Base-by-base conservation (phyloP, 2,329 filamentous ascomycete species). In the Neonectria sp. region DNA sequence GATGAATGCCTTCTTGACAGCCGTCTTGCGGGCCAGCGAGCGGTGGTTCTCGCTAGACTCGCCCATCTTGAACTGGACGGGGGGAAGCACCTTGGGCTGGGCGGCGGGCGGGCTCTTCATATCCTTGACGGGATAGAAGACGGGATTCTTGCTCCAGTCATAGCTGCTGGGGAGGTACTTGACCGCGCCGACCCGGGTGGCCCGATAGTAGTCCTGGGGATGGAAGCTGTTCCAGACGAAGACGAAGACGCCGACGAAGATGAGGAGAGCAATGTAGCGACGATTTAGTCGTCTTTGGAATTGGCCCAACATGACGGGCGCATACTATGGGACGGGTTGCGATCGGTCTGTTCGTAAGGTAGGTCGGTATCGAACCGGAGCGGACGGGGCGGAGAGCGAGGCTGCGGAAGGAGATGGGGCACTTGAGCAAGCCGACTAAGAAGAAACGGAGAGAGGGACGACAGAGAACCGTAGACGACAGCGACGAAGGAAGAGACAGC, bases 31-130 rank as follows among this genome's bases (percentile, higher is more conserved):
- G 6, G 77, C 73, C 15, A 76, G 71, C 45, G 81, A 75, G 27
- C 77, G 73, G 45, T 74, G 67, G 59, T 81, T 77, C 64, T 79
- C 83, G 81, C 75, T 85, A 84, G 55, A 82, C 80, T 61, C 82
- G 74, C 71, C 52, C 81, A 73, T 77, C 48, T 70, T 66, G 35
- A 68, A 74, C 81, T 71, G 89, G 80, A 85, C 91, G 85, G 67
- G 72, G 15, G 81, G 79, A 37, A 82, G 69, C 15, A 68, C 61
- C 68, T 76, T 76, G 21, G 81, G 79, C 2, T 67, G 60, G 35
- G 80, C 83, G 17, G 73, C 65, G 1, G 85, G 84, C 17, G 79
- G 77, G 5, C 68, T 65, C 63, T 76, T 78, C 37, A 79, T 70
- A 35, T 77, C 71, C 12, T 75, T 71, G 29, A 78, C 76, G 0